A percentile compares a stretch with the other conserved stretches of the same genome.
Evolutionary conservation across 495 filamentous ascomycete species (phyloP).

Genomic region (Aspergillus hancockii): DNA sequence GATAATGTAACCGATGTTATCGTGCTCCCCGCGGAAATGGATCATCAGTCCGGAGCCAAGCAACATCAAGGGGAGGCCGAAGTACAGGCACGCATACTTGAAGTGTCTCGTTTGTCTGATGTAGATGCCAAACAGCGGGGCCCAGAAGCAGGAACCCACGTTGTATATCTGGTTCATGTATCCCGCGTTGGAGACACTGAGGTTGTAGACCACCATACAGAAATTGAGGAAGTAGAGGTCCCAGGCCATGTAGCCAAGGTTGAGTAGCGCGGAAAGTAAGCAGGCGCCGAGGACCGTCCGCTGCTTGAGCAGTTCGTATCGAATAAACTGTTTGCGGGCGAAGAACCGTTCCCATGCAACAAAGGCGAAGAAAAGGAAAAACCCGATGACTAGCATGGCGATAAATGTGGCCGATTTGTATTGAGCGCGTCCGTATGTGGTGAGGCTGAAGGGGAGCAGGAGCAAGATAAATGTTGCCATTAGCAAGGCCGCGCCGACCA

Average conservation of each 20-base stretch:
- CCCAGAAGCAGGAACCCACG: constrained; percentile 21
- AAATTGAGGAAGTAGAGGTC: too few species aligned
- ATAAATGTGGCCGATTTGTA: constrained; percentile 35
- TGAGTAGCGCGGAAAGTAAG: constrained; percentile 59
- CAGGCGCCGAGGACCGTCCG: constrained; percentile 69
- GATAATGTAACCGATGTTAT: constrained; percentile 63
- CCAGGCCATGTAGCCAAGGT: constrained; percentile 49
- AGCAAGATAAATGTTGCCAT: constrained; percentile 57
- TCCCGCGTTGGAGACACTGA: too few species aligned
- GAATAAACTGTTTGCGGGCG: constrained; percentile 58
- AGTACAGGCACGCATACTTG: too few species aligned
- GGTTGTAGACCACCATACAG: too few species aligned
- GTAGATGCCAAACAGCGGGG: constrained; percentile 29
- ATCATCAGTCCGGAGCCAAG: constrained; percentile 64
- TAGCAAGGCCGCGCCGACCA: neutral
- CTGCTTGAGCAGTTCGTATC: constrained; percentile 55
- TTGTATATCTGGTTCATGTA: too few species aligned
- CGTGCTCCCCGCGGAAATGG: constrained; percentile 60
- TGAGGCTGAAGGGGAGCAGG: constrained; percentile 22
- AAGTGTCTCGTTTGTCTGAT: too few species aligned
- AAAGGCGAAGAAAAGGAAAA: constrained; percentile 54
- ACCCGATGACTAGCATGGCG: constrained; percentile 54
- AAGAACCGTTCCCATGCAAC: constrained; percentile 55
- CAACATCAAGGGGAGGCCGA: constrained; percentile 53
- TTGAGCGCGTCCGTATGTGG: constrained; percentile 50